These are phyloP conservation scores for Leccinum pellstonianum DNA, from an alignment of 768 basidiomycete species.

Conservation along the genomic window DNA sequence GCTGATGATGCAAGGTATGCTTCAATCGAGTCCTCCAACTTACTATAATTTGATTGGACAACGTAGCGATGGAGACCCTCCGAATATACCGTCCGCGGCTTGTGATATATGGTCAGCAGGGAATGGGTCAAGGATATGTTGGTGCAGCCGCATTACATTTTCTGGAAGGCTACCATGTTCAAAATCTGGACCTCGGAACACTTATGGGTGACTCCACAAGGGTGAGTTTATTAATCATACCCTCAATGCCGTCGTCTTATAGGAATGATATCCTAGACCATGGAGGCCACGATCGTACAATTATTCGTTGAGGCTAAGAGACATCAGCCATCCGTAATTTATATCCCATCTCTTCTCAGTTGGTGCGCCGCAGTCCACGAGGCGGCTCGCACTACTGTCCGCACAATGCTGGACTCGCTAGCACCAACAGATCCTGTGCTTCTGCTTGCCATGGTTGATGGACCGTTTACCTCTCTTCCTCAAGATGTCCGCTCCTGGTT, in stretches of 20 bases:
- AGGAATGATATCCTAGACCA: conserved; percentile 49
- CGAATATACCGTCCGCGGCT: conserved; percentile 89
- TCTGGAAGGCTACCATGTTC: conserved; percentile 93
- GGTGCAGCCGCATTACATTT: conserved; percentile 91
- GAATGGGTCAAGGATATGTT: conserved; percentile 91
- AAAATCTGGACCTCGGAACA: conserved; percentile 87
- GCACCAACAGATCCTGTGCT: conserved; percentile 93
- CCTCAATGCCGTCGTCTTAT: not conserved
- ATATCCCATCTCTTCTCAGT: conserved; percentile 82
- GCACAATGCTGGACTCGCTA: conserved; percentile 88
- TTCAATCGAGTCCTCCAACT: not conserved
- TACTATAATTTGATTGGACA: conserved; percentile 3
- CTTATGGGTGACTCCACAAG: conserved; percentile 86
- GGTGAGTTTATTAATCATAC: conserved; percentile 45
- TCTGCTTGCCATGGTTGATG: conserved; percentile 86
- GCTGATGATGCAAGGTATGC: conserved; percentile 80
- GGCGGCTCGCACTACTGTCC: conserved; percentile 78
- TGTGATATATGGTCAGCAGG: conserved; percentile 72
- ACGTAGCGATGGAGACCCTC: conserved; percentile 83
- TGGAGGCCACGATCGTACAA: conserved; percentile 92
- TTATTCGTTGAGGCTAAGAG: conserved; percentile 96
- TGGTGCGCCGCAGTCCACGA: conserved; percentile 89
- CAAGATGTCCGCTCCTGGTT: conserved; percentile 91
- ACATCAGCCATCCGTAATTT: conserved; percentile 93
- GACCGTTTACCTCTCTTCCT: conserved; percentile 64